phyloP scores from a whole-genome alignment of 1,139 yeast species.

The Candida mesenterica region DNA sequence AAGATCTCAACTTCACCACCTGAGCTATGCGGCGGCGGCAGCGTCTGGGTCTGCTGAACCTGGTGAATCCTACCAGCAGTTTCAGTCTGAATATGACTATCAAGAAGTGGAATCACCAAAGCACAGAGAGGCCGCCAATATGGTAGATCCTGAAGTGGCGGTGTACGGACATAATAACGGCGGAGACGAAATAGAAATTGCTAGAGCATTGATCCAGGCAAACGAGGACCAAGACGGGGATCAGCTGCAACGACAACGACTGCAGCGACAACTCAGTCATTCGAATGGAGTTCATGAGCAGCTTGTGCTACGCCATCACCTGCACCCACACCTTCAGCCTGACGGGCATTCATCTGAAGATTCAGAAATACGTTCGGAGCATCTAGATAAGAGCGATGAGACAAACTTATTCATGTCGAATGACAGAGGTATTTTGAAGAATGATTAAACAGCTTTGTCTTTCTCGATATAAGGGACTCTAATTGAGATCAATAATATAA shows the following conservation, averaged over 20 bases:
- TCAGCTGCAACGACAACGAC: background rate
- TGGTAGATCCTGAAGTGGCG: constrained; percentile 59
- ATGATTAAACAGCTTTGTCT: no score
- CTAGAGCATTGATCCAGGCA: constrained; percentile 64
- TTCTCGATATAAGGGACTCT: no score
- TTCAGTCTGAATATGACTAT: constrained; percentile 23
- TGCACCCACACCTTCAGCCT: constrained; percentile 3
- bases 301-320: constrained; percentile 2
- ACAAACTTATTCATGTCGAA: no score
- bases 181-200: constrained; percentile 60
- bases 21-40: constrained; percentile 43
- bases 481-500: no score
- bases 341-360: constrained; percentile 2
- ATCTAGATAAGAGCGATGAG: no score
- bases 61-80: constrained; percentile 22
- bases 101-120: constrained; percentile 9
- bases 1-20: constrained; percentile 14
- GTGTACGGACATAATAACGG: constrained; percentile 52
- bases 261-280: background rate
- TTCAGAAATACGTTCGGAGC: no score
- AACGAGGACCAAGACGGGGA: constrained; percentile 37
- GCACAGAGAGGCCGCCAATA: constrained; percentile 19
- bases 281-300: background rate
- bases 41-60: constrained; percentile 24
- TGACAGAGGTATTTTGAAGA: no score